These are phyloP conservation scores for apple (Malus domestica) DNA, from an alignment of 306 rosid genomes.

Conservation along the genomic window ASM211411v1 NC_041793.1:40965501-40966000, in stretches of 20 bases:
- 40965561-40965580: slow-evolving; percentile 83
- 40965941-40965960: slow-evolving; percentile 79
- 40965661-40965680: background rate
- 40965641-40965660: background rate
- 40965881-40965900: background rate
- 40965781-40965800: slow-evolving; percentile 94
- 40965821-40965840: slow-evolving; percentile 78
- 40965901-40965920: background rate
- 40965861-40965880: background rate
- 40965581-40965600: slow-evolving; percentile 83
- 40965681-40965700: background rate
- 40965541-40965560: slow-evolving; percentile 86
- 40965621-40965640: background rate
- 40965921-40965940: slow-evolving; percentile 87
- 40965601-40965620: slow-evolving; percentile 96
- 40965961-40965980: slow-evolving; percentile 94
- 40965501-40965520: slow-evolving; percentile 86
- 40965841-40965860: background rate
- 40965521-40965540: slow-evolving; percentile 74
- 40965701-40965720: background rate
- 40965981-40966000: slow-evolving; percentile 96
- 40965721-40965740: background rate
- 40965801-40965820: slow-evolving; percentile 74
- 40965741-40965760: slow-evolving; percentile 53
- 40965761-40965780: slow-evolving; percentile 96